These are phyloP conservation scores for Hyaloscypha hepaticicola DNA, from an alignment of 495 filamentous ascomycete genomes.

Conservation along the genomic window DNA sequence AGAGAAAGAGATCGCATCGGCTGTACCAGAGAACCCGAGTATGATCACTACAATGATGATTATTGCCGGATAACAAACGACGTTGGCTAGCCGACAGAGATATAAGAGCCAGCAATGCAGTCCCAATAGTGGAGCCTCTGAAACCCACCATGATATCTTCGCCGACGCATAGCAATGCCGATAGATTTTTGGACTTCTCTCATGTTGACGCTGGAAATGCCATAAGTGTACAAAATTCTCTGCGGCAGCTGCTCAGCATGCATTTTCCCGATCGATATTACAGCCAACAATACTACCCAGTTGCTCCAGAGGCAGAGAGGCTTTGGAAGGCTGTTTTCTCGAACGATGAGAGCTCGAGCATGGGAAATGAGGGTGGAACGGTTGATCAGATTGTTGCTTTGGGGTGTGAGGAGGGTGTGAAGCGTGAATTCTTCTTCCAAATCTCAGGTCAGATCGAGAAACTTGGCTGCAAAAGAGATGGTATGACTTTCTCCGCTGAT, in stretches of 20 bases:
- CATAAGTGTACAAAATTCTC: constrained; percentile 25
- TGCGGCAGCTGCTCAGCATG: constrained; percentile 18
- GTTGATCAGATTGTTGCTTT: constrained; percentile 35
- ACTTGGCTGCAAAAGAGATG: constrained; percentile 31
- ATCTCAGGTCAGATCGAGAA: constrained; percentile 31
- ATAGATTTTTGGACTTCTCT: constrained; percentile 23
- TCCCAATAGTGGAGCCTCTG: constrained; percentile 6
- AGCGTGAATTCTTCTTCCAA: constrained; percentile 27
- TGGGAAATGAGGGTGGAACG: constrained; percentile 23
- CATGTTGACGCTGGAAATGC: constrained; percentile 16
- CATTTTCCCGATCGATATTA: constrained; percentile 22
- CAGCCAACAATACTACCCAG: constrained; percentile 24
- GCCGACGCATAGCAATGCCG: neutral
- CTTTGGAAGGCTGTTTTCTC: constrained; percentile 33
- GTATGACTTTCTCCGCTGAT: constrained; percentile 13
- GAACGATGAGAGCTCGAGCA: constrained; percentile 25
- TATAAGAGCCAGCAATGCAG: neutral
- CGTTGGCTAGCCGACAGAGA: constrained; percentile 6
- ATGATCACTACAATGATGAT: constrained; percentile 17
- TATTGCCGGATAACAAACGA: neutral
- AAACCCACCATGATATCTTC: constrained; percentile 18
- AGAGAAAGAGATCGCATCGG: constrained; percentile 18
- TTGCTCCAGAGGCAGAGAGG: constrained; percentile 24
- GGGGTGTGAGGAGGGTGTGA: constrained; percentile 33
- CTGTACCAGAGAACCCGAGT: constrained; percentile 9